These are phyloP conservation scores for Wickerhamiella sergipiensis DNA, from an alignment of 805 yeast species.

Conservation along the genomic window DNA sequence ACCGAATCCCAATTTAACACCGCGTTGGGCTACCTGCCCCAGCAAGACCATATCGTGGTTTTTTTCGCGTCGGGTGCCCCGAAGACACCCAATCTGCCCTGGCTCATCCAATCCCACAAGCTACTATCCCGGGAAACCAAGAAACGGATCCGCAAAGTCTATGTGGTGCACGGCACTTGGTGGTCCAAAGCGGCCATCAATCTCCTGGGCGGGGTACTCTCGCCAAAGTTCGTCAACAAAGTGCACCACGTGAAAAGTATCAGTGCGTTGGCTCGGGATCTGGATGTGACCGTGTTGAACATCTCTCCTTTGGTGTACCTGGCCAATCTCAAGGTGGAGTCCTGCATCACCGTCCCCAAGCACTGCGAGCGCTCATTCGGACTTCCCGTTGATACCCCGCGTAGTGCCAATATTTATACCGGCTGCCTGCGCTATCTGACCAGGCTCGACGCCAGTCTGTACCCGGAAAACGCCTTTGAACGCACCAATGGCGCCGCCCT, in stretches of 20 bases:
- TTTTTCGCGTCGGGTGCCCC: slow-evolving; percentile 76
- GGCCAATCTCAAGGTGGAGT: slow-evolving; percentile 36
- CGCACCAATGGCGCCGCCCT: slow-evolving; percentile 7
- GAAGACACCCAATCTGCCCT: slow-evolving; percentile 43
- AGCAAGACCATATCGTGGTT: slow-evolving; percentile 47
- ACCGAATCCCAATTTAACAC: slow-evolving; percentile 42
- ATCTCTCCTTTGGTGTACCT: slow-evolving; percentile 64
- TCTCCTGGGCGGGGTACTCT: slow-evolving; percentile 42
- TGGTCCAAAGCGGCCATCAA: slow-evolving; percentile 36
- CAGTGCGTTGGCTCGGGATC: slow-evolving; percentile 39
- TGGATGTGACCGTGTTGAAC: slow-evolving; percentile 67
- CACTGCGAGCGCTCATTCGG: slow-evolving; percentile 25
- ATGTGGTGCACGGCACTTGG: slow-evolving; percentile 86
- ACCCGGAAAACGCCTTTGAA: slow-evolving; percentile 5
- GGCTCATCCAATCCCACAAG: slow-evolving; percentile 49
- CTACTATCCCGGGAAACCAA: slow-evolving; percentile 44
- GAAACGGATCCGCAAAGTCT: slow-evolving; percentile 44
- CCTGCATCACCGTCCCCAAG: slow-evolving; percentile 28
- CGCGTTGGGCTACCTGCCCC: slow-evolving; percentile 45
- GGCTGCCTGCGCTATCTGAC: slow-evolving; percentile 7
- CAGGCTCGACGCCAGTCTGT: slow-evolving; percentile 3
- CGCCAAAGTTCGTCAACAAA: slow-evolving; percentile 32
- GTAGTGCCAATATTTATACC: slow-evolving; percentile 9
- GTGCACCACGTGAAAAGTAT: slow-evolving; percentile 36
- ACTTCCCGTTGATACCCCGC: slow-evolving; percentile 14